A percentile compares a stretch with the other conserved stretches of the same genome.
Evolutionary conservation across 495 filamentous ascomycete species (phyloP).

Genomic region (Recurvomyces mirabilis): DNA sequence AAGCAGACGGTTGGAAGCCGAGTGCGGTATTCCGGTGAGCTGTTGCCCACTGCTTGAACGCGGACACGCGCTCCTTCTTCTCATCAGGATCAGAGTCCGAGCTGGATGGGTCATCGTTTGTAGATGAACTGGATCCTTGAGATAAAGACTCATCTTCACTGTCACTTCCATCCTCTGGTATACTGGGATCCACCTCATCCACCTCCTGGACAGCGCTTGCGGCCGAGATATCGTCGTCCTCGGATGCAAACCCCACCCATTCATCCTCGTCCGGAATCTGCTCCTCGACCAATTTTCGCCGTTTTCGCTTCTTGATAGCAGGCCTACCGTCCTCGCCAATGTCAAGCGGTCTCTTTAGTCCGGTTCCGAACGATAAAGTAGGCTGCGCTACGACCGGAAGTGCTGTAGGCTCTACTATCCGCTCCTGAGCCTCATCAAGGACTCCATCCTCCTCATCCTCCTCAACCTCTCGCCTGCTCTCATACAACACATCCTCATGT

Average conservation of each 20-base stretch:
- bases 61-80: slow-evolving; percentile 41
- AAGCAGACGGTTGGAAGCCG: slow-evolving; percentile 43
- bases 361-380: slow-evolving; percentile 48
- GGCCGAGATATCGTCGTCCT: no score
- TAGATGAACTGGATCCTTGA: slow-evolving; percentile 24
- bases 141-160: slow-evolving; percentile 4
- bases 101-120: slow-evolving; percentile 35
- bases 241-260: slow-evolving; percentile 49
- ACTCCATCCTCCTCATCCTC: slow-evolving; percentile 9
- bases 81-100: slow-evolving; percentile 13
- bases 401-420: background rate
- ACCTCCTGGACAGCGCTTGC: background rate
- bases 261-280: slow-evolving; percentile 20
- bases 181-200: background rate
- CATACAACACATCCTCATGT: slow-evolving; percentile 37
- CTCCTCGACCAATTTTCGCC: slow-evolving; percentile 19
- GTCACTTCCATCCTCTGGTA: slow-evolving; percentile 4
- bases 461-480: slow-evolving; percentile 23
- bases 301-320: slow-evolving; percentile 55
- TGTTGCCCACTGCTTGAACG: slow-evolving; percentile 93
- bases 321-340: slow-evolving; percentile 65
- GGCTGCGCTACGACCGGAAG: background rate
- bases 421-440: background rate
- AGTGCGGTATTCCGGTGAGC: slow-evolving; percentile 70
- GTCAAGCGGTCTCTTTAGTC: slow-evolving; percentile 78